Evolutionary conservation across 1,284 basidiomycete genomes (phyloP).

Genomic region (Ceratobasidium sp.): DNA sequence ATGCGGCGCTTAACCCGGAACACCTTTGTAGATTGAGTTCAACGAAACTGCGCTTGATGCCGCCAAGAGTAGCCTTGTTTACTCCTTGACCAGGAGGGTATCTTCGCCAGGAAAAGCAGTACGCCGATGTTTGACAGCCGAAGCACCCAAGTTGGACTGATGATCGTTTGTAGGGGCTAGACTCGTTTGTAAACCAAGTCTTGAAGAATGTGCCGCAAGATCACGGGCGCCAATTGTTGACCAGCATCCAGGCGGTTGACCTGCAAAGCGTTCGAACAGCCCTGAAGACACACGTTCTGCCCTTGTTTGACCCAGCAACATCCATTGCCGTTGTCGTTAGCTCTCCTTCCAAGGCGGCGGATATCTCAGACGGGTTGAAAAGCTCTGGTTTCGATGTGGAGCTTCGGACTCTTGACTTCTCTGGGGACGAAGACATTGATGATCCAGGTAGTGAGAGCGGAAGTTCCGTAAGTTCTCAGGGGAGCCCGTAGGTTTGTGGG

Average conservation of each 20-base stretch:
- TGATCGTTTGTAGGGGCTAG: conserved; percentile 62
- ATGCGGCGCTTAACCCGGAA: neutral
- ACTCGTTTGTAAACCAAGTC: conserved; percentile 86
- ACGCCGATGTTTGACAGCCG: conserved; percentile 48
- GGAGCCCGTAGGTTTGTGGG: conserved; percentile 45
- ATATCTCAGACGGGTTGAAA: conserved; percentile 70
- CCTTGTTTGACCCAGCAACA: conserved; percentile 80
- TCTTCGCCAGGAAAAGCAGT: conserved; percentile 87
- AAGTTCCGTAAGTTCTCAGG: conserved; percentile 44
- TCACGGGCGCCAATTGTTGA: conserved; percentile 74
- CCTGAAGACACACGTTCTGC: conserved; percentile 80
- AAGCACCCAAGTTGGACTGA: neutral
- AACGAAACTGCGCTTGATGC: conserved; percentile 87
- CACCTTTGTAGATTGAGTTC: conserved; percentile 68
- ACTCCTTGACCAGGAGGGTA: conserved; percentile 77
- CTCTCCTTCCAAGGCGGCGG: conserved; percentile 78
- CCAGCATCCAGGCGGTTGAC: conserved; percentile 79
- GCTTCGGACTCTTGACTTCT: conserved; percentile 71
- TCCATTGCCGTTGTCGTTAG: conserved; percentile 86
- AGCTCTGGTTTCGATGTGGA: conserved; percentile 81
- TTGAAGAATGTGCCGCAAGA: conserved; percentile 80
- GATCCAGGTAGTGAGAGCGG: conserved; percentile 54
- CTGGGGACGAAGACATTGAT: conserved; percentile 58
- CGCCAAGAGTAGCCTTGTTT: conserved; percentile 91
- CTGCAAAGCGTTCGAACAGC: conserved; percentile 75